These are phyloP conservation scores for Mollisiaceae sp. DNA, from an alignment of 2,329 filamentous ascomycete genomes.

Conservation along the genomic window DNA sequence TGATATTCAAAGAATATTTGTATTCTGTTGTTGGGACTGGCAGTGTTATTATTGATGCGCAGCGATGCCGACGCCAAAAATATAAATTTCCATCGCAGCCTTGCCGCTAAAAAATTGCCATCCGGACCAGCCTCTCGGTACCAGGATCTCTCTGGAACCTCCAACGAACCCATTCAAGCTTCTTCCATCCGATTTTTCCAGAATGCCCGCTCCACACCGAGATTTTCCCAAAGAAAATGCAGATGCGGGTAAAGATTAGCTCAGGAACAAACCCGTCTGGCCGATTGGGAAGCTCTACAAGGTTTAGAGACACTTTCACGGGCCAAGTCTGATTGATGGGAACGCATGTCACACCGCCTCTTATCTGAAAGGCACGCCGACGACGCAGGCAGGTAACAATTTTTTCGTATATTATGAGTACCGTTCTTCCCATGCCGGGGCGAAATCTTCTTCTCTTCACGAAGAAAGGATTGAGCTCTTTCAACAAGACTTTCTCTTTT, in stretches of 20 bases:
- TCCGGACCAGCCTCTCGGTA: not conserved
- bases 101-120: not conserved
- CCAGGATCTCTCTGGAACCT: constrained; percentile 6
- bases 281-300: constrained; percentile 6
- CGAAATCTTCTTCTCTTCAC: constrained; percentile 6
- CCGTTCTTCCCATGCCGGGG: not conserved
- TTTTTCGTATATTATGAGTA: constrained; percentile 2
- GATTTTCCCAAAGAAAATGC: not conserved
- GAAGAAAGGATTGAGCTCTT: constrained; percentile 3
- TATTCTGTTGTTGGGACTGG: not conserved
- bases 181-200: not conserved
- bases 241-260: constrained; percentile 3
- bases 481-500: constrained; percentile 5
- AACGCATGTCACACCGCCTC: constrained; percentile 22
- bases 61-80: not conserved
- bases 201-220: not conserved
- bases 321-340: constrained; percentile 15
- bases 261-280: constrained; percentile 18
- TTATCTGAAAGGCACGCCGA: constrained; percentile 5
- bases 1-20: not conserved
- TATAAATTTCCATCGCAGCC: not conserved
- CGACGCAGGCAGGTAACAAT: not conserved
- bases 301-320: constrained; percentile 16
- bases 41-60: not conserved
- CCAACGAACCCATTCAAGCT: constrained; percentile 4